These are phyloP conservation scores for Talaromyces liani DNA, from an alignment of 495 filamentous ascomycete genomes.

Conservation along the genomic window DNA sequence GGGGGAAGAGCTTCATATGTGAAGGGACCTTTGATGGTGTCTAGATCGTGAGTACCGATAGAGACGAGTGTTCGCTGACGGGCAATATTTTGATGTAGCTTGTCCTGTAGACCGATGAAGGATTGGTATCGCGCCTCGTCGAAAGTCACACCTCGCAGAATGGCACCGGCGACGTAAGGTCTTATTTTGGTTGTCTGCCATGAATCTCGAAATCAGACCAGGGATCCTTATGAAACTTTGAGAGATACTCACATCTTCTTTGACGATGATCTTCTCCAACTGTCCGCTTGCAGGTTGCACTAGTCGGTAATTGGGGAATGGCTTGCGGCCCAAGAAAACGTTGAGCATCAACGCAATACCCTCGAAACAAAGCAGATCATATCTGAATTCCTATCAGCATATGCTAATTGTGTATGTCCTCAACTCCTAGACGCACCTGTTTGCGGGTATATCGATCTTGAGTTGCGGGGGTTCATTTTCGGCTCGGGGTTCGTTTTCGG, in stretches of 20 bases:
- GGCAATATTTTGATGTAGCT: conserved; percentile 94
- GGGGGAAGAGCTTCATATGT: conserved; percentile 89
- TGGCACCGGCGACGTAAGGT: conserved; percentile 78
- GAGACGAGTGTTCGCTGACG: conserved; percentile 87
- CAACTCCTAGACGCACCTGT: conserved; percentile 46
- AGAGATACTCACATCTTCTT: conserved; percentile 48
- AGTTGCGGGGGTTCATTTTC: conserved; percentile 84
- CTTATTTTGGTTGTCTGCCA: conserved; percentile 66
- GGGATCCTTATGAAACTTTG: too few relatives aligned
- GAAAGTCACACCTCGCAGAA: conserved; percentile 86
- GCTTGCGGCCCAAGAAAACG: conserved; percentile 73
- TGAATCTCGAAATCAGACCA: neutral
- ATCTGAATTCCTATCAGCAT: conserved; percentile 46
- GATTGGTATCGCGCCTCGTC: conserved; percentile 85
- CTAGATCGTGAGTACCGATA: conserved; percentile 95
- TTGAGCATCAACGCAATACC: conserved; percentile 93
- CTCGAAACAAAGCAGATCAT: conserved; percentile 98
- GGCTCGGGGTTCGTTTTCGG: conserved; percentile 64
- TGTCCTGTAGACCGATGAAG: conserved; percentile 97
- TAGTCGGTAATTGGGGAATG: conserved; percentile 71
- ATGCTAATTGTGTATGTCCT: neutral
- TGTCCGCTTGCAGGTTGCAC: conserved; percentile 63
- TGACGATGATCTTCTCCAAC: conserved; percentile 70
- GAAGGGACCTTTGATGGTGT: conserved; percentile 91
- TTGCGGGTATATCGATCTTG: conserved; percentile 98